Evolutionary conservation across 2,329 filamentous ascomycete species (phyloP).

Genomic region (Verticillium longisporum): DNA sequence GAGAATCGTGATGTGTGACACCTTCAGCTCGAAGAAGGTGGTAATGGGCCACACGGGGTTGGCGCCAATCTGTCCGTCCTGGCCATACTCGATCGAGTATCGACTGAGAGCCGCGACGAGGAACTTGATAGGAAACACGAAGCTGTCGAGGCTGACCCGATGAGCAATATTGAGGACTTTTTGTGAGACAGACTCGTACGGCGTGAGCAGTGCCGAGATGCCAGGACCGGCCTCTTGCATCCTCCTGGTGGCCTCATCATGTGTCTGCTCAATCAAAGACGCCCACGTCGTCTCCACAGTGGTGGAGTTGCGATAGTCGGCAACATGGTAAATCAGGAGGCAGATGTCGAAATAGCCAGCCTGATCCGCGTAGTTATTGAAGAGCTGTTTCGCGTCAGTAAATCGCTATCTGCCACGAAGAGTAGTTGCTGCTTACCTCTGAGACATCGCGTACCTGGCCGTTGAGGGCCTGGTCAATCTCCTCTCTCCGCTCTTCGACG

Average conservation of each 20-base stretch:
- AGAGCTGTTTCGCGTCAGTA: slow-evolving; percentile 54
- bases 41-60: slow-evolving; percentile 51
- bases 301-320: slow-evolving; percentile 81
- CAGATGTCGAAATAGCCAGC: slow-evolving; percentile 92
- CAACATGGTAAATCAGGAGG: slow-evolving; percentile 83
- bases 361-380: slow-evolving; percentile 84
- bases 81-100: slow-evolving; percentile 52
- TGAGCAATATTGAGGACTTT: slow-evolving; percentile 59
- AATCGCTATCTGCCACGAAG: neutral
- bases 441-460: slow-evolving; percentile 72
- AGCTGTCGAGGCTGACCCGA: slow-evolving; percentile 57
- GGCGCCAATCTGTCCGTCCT: slow-evolving; percentile 51
- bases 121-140: slow-evolving; percentile 57
- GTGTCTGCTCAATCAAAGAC: slow-evolving; percentile 67
- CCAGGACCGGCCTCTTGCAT: slow-evolving; percentile 32
- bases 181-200: slow-evolving; percentile 64
- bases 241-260: slow-evolving; percentile 45
- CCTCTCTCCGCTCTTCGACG: slow-evolving; percentile 55
- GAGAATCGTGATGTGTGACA: slow-evolving; percentile 49
- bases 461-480: slow-evolving; percentile 64
- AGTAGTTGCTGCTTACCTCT: slow-evolving; percentile 51
- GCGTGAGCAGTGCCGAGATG: slow-evolving; percentile 37
- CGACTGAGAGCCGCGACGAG: slow-evolving; percentile 57
- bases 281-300: slow-evolving; percentile 83
- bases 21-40: slow-evolving; percentile 48